Base-by-base conservation (phyloP, 768 basidiomycete species). In the Cystofilobasidium capitatum region DNA sequence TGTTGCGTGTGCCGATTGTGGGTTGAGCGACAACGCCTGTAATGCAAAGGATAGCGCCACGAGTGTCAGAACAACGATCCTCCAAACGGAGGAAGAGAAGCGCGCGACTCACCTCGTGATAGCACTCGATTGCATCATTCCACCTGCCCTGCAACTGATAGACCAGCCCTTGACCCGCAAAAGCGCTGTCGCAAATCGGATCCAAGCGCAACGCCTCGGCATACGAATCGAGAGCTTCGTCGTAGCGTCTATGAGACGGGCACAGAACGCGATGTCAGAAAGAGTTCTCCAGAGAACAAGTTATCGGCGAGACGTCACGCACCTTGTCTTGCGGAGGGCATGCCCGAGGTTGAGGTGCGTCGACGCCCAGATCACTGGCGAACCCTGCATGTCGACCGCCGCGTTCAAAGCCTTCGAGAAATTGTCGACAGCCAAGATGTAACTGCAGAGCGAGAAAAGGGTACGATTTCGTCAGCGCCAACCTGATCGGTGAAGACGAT, bases 331-430 rank as follows among this genome's bases (percentile, higher is more conserved):
- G 24, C 93, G 84, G 71, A 83, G 85, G 62, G 88, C 87, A 31
- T 94, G 96, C 14, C 91, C 96, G 22, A 98, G 83, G 75, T 98
- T 99, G 69, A 94, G 80, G 76, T 89, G 91, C 0, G 93, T 96
- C 14, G 86, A 85, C 0, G 86, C 82, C 93, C 94, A 98, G 0
- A 88, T 84, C 42, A 83, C 83, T 69, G 88, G 85, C 1, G 90
- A 88, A 58, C 85, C 85, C 75, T 96, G 91, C 10, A 91, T 88
- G 20, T 88, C 84, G 69, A 88, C 82, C 0, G 91, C 91, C 7
- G 89, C 80, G n/a, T 85, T 82, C 20, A 98, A 82, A 0, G 94
- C 86, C 68, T 82, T 80, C 69, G 83, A 78, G 75, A 98, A 93
- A 47, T 88, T 78, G 22, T 79, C 78, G 1, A 83, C 84, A 1